Evolutionary conservation across 2,329 filamentous ascomycete genomes (phyloP).

Genomic region (Lachnellula suecica): DNA sequence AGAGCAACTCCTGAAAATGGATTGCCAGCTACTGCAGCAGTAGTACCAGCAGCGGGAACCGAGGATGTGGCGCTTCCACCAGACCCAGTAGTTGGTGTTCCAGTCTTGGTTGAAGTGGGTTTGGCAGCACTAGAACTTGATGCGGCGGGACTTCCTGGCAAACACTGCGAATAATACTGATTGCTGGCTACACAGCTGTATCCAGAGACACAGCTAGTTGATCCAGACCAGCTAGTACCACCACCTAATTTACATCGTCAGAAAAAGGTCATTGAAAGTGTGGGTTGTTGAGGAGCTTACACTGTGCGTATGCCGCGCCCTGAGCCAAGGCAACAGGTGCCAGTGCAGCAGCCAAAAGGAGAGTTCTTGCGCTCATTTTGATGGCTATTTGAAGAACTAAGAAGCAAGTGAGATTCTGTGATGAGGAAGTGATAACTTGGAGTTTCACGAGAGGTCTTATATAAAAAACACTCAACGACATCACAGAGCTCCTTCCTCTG

Average conservation of each 20-base stretch:
- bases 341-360: slow-evolving; percentile 30
- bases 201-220: slow-evolving; percentile 29
- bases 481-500: slow-evolving; percentile 3
- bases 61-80: slow-evolving; percentile 13
- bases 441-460: no score
- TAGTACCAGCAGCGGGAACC: slow-evolving; percentile 13
- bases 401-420: slow-evolving; percentile 5
- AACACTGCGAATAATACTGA: slow-evolving; percentile 30
- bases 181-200: slow-evolving; percentile 25
- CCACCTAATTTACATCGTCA: slow-evolving; percentile 23
- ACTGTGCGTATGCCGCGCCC: slow-evolving; percentile 26
- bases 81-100: slow-evolving; percentile 19
- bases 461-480: background rate
- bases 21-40: slow-evolving; percentile 46
- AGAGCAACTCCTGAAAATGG: slow-evolving; percentile 48
- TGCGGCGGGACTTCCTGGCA: slow-evolving; percentile 24
- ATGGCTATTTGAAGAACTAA: slow-evolving; percentile 2
- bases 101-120: slow-evolving; percentile 14
- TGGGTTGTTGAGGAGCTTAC: slow-evolving; percentile 16
- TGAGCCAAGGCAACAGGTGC: slow-evolving; percentile 30
- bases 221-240: slow-evolving; percentile 25
- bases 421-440: no score
- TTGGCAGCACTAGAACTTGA: background rate
- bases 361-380: slow-evolving; percentile 28
- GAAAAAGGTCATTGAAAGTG: background rate